A percentile compares a stretch with the other conserved stretches of the same genome.
These are phyloP conservation scores for Boletus barrowsii DNA, from an alignment of 768 basidiomycete species.

Conservation along the genomic window DNA sequence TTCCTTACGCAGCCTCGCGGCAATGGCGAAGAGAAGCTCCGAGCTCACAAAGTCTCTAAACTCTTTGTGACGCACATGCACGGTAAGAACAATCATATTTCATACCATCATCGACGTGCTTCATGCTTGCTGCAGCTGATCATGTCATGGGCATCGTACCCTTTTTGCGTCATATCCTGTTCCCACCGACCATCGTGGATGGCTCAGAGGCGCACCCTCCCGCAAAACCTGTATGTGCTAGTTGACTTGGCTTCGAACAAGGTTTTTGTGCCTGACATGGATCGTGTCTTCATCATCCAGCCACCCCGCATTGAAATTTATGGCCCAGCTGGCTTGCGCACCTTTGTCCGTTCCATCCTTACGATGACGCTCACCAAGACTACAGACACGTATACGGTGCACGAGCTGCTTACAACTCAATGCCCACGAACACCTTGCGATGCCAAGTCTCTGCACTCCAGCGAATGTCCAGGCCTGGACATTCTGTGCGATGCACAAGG, in stretches of 20 bases:
- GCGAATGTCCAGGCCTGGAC: conserved; percentile 62
- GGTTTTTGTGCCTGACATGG: not conserved
- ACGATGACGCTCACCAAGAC: conserved; percentile 63
- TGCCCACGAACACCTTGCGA: conserved; percentile 56
- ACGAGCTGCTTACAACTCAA: conserved; percentile 64
- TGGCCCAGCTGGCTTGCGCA: conserved; percentile 75
- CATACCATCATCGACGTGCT: too few species aligned
- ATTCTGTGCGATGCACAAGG: conserved; percentile 54
- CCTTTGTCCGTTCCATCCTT: conserved; percentile 69
- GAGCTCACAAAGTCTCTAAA: conserved; percentile 51
- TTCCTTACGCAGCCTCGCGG: conserved; percentile 52
- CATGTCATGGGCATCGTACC: conserved; percentile 75
- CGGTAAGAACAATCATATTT: conserved; percentile 36
- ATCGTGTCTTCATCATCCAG: conserved; percentile 16
- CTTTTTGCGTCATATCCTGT: conserved; percentile 58
- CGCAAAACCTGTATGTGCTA: conserved; percentile 10
- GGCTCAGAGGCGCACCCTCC: conserved; percentile 7
- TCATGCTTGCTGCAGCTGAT: conserved; percentile 45
- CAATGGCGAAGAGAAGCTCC: conserved; percentile 32
- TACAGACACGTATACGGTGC: conserved; percentile 65
- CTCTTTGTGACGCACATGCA: conserved; percentile 89
- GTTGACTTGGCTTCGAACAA: not conserved
- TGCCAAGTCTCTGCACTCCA: conserved; percentile 49
- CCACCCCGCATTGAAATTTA: conserved; percentile 65
- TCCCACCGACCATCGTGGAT: conserved; percentile 35